These are phyloP conservation scores for Lepiota venenata DNA, from an alignment of 768 basidiomycete species.

Conservation along the genomic window DNA sequence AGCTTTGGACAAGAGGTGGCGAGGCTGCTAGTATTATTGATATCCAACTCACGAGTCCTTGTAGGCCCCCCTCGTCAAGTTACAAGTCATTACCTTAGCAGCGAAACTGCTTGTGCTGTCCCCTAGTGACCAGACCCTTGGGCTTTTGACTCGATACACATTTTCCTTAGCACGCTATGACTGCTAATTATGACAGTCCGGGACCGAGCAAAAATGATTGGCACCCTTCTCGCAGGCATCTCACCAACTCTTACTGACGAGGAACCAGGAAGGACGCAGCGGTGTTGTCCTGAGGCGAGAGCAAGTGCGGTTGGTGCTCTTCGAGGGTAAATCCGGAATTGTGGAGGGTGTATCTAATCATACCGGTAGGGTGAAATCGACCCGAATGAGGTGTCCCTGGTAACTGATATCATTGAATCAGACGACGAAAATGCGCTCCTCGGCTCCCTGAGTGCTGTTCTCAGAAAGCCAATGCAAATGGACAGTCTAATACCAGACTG, in stretches of 20 bases:
- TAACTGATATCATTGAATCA: conserved; percentile 16
- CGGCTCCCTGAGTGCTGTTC: conserved; percentile 66
- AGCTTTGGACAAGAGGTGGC: conserved; percentile 69
- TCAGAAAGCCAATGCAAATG: conserved; percentile 47
- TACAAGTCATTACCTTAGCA: conserved; percentile 83
- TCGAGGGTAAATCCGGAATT: conserved; percentile 65
- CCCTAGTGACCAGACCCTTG: conserved; percentile 46
- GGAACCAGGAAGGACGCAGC: conserved; percentile 41
- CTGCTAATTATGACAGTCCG: conserved; percentile 83
- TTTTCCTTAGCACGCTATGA: conserved; percentile 89
- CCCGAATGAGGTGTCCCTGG: background rate
- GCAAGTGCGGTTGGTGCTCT: conserved; percentile 76
- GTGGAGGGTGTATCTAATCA: conserved; percentile 34
- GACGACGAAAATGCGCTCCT: conserved; percentile 42
- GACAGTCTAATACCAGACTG: conserved; percentile 73
- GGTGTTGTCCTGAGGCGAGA: conserved; percentile 81
- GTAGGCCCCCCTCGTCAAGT: conserved; percentile 66
- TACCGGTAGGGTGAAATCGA: conserved; percentile 25
- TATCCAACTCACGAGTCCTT: conserved; percentile 4
- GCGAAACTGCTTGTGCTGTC: conserved; percentile 78
- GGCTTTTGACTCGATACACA: conserved; percentile 64
- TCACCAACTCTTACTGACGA: conserved; percentile 1
- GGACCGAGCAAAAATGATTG: conserved; percentile 82
- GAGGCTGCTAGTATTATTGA: background rate
- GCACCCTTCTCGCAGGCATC: conserved; percentile 48